phyloP scores from a whole-genome alignment of 2,329 filamentous ascomycete genomes.

The Penicillium sp. region DNA sequence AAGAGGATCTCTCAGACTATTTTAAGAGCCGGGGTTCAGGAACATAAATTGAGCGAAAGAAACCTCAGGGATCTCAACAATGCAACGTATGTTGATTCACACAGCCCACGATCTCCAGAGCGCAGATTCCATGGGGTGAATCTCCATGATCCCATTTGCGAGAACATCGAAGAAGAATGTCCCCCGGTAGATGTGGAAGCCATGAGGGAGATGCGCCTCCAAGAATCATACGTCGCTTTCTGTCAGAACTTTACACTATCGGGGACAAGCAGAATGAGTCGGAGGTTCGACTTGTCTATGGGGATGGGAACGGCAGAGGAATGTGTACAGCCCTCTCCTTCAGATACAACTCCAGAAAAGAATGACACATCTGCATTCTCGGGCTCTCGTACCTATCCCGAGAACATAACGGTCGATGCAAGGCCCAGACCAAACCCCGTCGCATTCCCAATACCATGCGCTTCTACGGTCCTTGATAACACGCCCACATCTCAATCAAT shows the following conservation, averaged over 20 bases:
- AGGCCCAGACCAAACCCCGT: neutral
- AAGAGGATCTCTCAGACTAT: conserved; percentile 16
- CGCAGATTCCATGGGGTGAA: too few relatives aligned
- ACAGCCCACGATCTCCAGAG: neutral
- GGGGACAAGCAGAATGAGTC: neutral
- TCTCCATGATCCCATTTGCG: neutral
- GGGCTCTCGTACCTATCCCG: neutral
- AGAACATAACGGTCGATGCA: neutral
- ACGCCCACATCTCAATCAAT: neutral
- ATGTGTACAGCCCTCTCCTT: neutral
- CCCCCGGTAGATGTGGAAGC: neutral
- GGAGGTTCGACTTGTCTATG: conserved; percentile 13
- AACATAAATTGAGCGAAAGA: conserved; percentile 11
- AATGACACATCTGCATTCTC: neutral
- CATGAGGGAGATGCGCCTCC: conserved; percentile 6
- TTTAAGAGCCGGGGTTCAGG: neutral
- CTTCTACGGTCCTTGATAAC: neutral
- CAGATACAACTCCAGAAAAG: neutral
- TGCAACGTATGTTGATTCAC: neutral
- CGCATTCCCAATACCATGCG: neutral
- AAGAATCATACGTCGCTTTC: conserved; percentile 14
- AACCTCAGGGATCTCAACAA: conserved; percentile 12
- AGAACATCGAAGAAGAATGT: neutral
- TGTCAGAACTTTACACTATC: conserved; percentile 17
- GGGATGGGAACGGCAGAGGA: neutral